Percentiles rank a stretch among this genome's conserved stretches.
Evolutionary conservation across 2,329 filamentous ascomycete genomes (phyloP).

Genomic region (Volutella citrinella): DNA sequence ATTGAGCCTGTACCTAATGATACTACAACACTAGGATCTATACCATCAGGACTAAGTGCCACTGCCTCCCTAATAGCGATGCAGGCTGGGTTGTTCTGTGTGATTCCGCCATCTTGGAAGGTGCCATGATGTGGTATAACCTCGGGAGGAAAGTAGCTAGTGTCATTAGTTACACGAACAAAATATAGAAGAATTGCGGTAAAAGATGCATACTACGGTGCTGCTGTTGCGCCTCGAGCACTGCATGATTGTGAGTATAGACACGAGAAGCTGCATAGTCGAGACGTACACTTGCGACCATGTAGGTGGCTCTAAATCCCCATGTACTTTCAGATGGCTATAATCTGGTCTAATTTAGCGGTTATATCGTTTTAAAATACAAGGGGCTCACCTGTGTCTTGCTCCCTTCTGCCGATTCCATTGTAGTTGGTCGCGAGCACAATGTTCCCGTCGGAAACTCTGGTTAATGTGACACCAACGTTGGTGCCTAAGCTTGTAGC

Average conservation of each 20-base stretch:
- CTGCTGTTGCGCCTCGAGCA: conserved; percentile 13
- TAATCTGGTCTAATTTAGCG: conserved; percentile 10
- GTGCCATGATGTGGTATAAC: conserved; percentile 9
- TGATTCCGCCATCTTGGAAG: conserved; percentile 18
- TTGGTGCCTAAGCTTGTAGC: conserved; percentile 10
- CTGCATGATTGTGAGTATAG: conserved; percentile 5
- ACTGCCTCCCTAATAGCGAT: conserved; percentile 16
- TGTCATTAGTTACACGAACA: not conserved
- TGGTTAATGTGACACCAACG: conserved; percentile 14
- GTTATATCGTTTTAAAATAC: not conserved
- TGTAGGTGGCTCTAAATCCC: conserved; percentile 2
- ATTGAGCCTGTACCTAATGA: conserved; percentile 15
- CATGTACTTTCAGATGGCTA: conserved; percentile 3
- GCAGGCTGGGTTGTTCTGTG: conserved; percentile 17
- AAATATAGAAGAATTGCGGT: conserved; percentile 1
- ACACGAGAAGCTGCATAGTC: not conserved
- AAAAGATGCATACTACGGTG: conserved; percentile 18
- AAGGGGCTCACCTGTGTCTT: not conserved
- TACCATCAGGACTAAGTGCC: conserved; percentile 6
- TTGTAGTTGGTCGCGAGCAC: conserved; percentile 16
- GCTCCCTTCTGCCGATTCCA: conserved; percentile 3
- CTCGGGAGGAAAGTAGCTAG: conserved; percentile 13
- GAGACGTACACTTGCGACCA: conserved; percentile 11
- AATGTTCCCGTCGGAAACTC: conserved; percentile 8
- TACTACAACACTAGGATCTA: conserved; percentile 17